Evolutionary conservation across 306 rosid genomes (phyloP).

Genomic region (Vigna radiata): DNA sequence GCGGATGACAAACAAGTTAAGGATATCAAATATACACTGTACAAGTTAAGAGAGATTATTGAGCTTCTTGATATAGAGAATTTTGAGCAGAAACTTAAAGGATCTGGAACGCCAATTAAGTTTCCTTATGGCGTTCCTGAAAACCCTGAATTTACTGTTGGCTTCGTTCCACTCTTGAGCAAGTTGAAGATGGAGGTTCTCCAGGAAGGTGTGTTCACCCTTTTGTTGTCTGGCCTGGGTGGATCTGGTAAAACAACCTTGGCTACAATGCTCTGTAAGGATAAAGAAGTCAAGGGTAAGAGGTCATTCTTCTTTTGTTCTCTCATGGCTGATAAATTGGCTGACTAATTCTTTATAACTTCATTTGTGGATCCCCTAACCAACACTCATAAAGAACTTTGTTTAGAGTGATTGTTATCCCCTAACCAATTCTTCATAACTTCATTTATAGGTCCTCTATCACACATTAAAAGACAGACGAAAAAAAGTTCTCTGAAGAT

Average conservation of each 20-base stretch:
- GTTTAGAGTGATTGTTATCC: conserved; percentile 2
- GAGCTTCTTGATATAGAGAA: conserved; percentile 4
- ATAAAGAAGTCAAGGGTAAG: conserved; percentile 55
- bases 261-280: conserved; percentile 53
- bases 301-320: not conserved
- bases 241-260: conserved; percentile 67
- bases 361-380: too few species aligned
- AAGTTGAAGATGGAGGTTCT: conserved; percentile 56
- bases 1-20: not conserved
- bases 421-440: not conserved
- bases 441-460: not conserved
- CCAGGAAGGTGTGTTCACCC: conserved; percentile 20
- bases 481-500: not conserved
- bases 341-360: not conserved
- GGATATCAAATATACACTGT: conserved; percentile 36
- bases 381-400: not conserved
- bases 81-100: not conserved
- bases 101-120: not conserved
- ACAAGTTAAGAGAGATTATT: conserved; percentile 15
- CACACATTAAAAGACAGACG: not conserved
- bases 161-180: conserved; percentile 42
- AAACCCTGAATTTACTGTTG: conserved; percentile 43
- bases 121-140: conserved; percentile 39
- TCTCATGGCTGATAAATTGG: not conserved
- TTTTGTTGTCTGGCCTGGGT: conserved; percentile 56